Percentiles rank a stretch among this genome's conserved stretches.
phyloP scores from a whole-genome alignment of 495 filamentous ascomycete species.

The Chaetomium fimeti region DNA sequence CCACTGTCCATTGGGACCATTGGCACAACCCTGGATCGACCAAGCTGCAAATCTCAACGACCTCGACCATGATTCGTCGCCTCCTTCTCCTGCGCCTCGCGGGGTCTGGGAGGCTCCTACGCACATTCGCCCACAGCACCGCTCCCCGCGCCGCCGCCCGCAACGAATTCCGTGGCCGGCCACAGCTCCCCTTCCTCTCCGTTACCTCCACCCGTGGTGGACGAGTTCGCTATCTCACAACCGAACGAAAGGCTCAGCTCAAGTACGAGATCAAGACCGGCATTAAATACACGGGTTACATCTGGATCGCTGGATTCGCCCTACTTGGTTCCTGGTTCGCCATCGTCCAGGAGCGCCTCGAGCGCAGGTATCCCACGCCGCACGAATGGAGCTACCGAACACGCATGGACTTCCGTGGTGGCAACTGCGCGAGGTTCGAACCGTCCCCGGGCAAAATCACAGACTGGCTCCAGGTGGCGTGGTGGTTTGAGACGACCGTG shows the following conservation, averaged over 20 bases:
- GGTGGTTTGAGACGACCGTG: conserved; percentile 54
- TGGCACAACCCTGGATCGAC: not conserved
- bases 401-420: conserved; percentile 59
- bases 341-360: conserved; percentile 65
- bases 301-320: conserved; percentile 56
- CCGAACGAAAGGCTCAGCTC: conserved; percentile 66
- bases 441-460: conserved; percentile 49
- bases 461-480: conserved; percentile 64
- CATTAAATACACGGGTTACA: conserved; percentile 56
- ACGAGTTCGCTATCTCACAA: conserved; percentile 70
- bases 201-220: conserved; percentile 47
- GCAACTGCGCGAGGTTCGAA: conserved; percentile 55
- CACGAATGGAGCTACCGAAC: conserved; percentile 68
- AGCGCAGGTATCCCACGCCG: conserved; percentile 71
- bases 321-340: conserved; percentile 56
- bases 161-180: conserved; percentile 46
- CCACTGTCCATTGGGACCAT: conserved; percentile 3
- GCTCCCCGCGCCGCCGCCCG: conserved; percentile 13
- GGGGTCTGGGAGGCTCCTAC: conserved; percentile 19
- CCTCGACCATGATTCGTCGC: conserved; percentile 32
- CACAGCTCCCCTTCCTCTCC: conserved; percentile 76
- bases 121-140: conserved; percentile 33
- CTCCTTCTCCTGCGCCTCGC: conserved; percentile 28
- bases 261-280: conserved; percentile 61
- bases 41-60: not conserved